Conservation (phyloP, 306 rosid species). For the Vicia faba region DNA sequence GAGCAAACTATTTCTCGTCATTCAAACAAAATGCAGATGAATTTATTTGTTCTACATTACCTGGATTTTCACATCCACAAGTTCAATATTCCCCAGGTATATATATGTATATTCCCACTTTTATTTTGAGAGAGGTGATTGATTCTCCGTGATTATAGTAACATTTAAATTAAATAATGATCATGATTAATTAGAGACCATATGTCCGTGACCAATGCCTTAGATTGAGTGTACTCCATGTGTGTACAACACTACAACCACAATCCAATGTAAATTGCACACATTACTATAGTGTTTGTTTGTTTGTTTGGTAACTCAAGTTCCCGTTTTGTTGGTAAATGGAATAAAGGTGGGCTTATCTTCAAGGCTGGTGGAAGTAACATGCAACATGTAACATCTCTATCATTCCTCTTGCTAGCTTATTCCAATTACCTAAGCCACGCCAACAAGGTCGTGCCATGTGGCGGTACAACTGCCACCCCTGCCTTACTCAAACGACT, state of each 20-base stretch:
- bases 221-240: constrained; percentile 29
- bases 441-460: constrained; percentile 80
- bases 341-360: constrained; percentile 76
- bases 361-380: constrained; percentile 95
- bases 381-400: constrained; percentile 98
- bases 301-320: constrained; percentile 6
- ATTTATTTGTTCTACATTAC: constrained; percentile 84
- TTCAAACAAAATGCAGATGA: constrained; percentile 86
- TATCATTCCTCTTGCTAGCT: constrained; percentile 77
- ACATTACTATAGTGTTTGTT: constrained; percentile 20
- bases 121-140: constrained; percentile 12
- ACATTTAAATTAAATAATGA: constrained; percentile 19
- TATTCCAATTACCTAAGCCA: constrained; percentile 94
- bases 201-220: constrained; percentile 27
- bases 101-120: constrained; percentile 34
- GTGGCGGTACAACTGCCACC: constrained; percentile 74
- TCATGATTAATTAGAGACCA: constrained; percentile 5
- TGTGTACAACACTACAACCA: background rate
- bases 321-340: constrained; percentile 11
- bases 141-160: background rate
- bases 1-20: constrained; percentile 77
- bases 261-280: constrained; percentile 11
- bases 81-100: constrained; percentile 96
- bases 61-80: constrained; percentile 87
- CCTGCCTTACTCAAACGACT: constrained; percentile 69